phyloP scores from a whole-genome alignment of 2,329 filamentous ascomycete species.

The Akanthomyces lecanii region DNA sequence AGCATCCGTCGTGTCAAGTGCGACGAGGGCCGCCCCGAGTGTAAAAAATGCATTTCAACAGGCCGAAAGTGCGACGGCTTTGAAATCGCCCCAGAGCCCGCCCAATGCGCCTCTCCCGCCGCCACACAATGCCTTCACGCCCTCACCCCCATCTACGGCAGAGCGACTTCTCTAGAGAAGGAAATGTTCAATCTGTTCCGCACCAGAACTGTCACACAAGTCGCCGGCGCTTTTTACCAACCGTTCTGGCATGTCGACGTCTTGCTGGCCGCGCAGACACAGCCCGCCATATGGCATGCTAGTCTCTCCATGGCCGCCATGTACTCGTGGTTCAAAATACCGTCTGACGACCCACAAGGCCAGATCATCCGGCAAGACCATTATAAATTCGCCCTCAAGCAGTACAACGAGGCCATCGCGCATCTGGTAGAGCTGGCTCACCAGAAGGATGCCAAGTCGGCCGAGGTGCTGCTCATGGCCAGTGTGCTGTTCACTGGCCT shows the following conservation, averaged over 20 bases:
- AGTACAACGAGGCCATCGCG: constrained; percentile 14
- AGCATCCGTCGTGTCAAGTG: constrained; percentile 28
- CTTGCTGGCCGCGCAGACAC: constrained; percentile 11
- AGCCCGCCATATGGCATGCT: constrained; percentile 17
- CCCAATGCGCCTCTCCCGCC: neutral
- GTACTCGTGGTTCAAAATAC: constrained; percentile 12
- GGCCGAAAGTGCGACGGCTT: constrained; percentile 23
- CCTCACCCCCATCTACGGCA: constrained; percentile 8
- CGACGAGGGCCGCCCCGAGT: constrained; percentile 26
- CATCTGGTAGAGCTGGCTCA: constrained; percentile 9
- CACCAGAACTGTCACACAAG: constrained; percentile 13
- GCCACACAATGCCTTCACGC: neutral
- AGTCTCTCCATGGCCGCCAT: constrained; percentile 16
- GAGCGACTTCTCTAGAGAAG: neutral
- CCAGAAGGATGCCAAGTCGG: neutral
- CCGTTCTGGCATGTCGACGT: constrained; percentile 17
- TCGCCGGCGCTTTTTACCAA: constrained; percentile 14
- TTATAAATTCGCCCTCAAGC: constrained; percentile 12
- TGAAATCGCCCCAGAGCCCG: constrained; percentile 7
- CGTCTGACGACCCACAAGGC: neutral
- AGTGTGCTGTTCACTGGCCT: constrained; percentile 15
- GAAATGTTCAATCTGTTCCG: constrained; percentile 16
- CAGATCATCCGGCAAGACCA: neutral
- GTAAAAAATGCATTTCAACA: constrained; percentile 23
- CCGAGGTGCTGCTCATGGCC: constrained; percentile 10